Base-by-base conservation (phyloP, 306 rosid species). In the Dicorynia guianensis region DNA sequence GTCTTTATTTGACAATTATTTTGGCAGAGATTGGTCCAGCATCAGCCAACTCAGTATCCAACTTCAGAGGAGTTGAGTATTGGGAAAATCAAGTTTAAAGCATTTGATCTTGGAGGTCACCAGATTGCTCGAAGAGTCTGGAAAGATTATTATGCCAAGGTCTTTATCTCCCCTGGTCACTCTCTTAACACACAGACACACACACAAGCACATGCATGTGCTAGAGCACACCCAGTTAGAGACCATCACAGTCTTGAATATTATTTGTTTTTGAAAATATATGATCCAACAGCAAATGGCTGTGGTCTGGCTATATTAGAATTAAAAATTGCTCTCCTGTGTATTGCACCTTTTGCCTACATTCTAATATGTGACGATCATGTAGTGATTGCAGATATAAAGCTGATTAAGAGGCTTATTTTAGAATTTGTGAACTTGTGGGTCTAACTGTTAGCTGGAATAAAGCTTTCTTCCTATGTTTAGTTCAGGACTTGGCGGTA, bases 131-230 rank as follows among this genome's bases (percentile, higher is more conserved):
- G 97, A 11, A 82, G 96, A 78, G 98, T 95, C 62, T 92, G 97
- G 98, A 92, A 90, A 85, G 98, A 94, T 80, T 92, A 94, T 85
- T 92, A 92, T 77, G 92, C 98, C 15, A 90, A 94, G 98, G 98
- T 93, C 67, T 15, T 46, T 68, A 19, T 17, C 62, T 52, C 47
- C 18, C n/a, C 49, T 11, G 18, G n/a, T 11, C n/a, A 11, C 11
- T 11, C 48, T 14, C 66, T 35, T 25, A 25, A 25, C 30, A 25
- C 1, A 25, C 30, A 25, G 30, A 25, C 17, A 3, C 59, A 57
- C 9, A 12, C 18, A 57, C 10, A 25, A 15, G 54, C 56, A 11
- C 6, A 3, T 19, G 13, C 17, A 11, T 59, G 36, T 17, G 34
- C 36, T 3, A 20, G 20, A 3, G 17, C 49, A 65, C n/a, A 9